Conservation (phyloP, 2,329 filamentous ascomycete genomes). For the Apiospora rasikravindrae region DNA sequence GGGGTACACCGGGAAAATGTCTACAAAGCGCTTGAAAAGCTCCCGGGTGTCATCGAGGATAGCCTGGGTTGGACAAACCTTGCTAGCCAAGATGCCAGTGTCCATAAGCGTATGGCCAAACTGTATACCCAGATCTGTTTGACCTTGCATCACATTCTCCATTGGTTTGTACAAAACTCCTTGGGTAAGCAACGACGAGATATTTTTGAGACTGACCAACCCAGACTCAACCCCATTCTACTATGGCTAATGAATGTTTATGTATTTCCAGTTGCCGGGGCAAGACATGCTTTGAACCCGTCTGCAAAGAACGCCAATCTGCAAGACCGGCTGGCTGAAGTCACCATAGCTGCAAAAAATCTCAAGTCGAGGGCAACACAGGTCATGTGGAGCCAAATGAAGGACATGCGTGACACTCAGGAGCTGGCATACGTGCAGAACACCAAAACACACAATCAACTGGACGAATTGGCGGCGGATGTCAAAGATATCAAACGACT, state of each 20-base stretch:
- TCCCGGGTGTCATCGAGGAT: conserved; percentile 23
- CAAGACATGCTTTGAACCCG: too few species aligned
- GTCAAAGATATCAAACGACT: neutral
- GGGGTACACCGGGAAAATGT: conserved; percentile 23
- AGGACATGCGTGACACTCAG: neutral
- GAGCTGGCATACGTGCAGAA: neutral
- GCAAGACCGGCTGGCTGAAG: neutral
- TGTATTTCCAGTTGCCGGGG: neutral
- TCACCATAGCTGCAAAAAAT: neutral
- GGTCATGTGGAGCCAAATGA: neutral
- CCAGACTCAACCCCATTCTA: too few species aligned
- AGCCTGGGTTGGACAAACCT: conserved; percentile 19
- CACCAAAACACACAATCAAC: neutral
- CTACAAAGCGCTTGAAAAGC: conserved; percentile 24
- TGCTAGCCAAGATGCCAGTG: conserved; percentile 17
- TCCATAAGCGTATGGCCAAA: conserved; percentile 23
- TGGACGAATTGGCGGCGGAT: neutral
- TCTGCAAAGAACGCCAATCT: neutral
- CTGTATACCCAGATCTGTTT: conserved; percentile 22
- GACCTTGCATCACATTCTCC: conserved; percentile 23
- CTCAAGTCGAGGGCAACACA: neutral
- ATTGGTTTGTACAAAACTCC: conserved; percentile 24
- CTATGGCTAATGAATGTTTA: neutral
- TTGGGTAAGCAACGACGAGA: conserved; percentile 14
- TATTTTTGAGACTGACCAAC: too few species aligned